These are phyloP conservation scores for Pontederia crassipes DNA, from an alignment of 176 grass and related monocot species.

Conservation along the genomic window DNA sequence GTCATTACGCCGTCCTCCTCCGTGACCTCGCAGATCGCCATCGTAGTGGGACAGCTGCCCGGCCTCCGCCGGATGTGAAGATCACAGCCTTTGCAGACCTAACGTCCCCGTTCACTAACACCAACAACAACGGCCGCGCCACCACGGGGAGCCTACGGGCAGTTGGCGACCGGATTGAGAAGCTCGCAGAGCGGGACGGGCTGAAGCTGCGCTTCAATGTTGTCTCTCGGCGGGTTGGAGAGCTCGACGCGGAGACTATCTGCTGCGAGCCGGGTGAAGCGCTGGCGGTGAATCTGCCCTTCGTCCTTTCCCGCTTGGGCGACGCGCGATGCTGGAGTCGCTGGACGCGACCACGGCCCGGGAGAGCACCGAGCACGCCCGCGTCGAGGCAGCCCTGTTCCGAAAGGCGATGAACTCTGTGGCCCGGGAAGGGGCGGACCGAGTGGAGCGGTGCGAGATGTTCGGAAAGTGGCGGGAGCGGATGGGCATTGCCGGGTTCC, in stretches of 20 bases:
- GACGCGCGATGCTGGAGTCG: no score
- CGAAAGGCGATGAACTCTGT: conserved; percentile 55
- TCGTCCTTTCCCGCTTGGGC: conserved; percentile 57
- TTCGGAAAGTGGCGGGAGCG: conserved; percentile 76
- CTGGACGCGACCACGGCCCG: no score
- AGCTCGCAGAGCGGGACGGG: conserved; percentile 39
- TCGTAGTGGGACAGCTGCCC: no score
- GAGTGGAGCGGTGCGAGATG: conserved; percentile 77
- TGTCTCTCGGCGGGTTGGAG: conserved; percentile 37
- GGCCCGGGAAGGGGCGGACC: conserved; percentile 56
- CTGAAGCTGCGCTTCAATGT: conserved; percentile 39
- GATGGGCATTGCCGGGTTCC: conserved; percentile 77
- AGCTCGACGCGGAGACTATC: conserved; percentile 41
- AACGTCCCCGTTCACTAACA: conserved; percentile 44
- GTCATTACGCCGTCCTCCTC: conserved; percentile 43
- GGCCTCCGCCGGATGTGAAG: conserved; percentile 23
- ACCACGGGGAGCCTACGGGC: conserved; percentile 12
- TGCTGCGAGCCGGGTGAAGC: conserved; percentile 51
- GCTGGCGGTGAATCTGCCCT: conserved; percentile 63
- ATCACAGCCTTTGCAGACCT: conserved; percentile 56
- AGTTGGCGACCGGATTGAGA: conserved; percentile 36
- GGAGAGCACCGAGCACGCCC: conserved; percentile 30
- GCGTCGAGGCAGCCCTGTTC: conserved; percentile 44
- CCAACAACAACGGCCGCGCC: conserved; percentile 10
- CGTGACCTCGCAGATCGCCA: no score